phyloP scores from a whole-genome alignment of 306 rosid genomes.

The Vachellia pachyceras region DNA sequence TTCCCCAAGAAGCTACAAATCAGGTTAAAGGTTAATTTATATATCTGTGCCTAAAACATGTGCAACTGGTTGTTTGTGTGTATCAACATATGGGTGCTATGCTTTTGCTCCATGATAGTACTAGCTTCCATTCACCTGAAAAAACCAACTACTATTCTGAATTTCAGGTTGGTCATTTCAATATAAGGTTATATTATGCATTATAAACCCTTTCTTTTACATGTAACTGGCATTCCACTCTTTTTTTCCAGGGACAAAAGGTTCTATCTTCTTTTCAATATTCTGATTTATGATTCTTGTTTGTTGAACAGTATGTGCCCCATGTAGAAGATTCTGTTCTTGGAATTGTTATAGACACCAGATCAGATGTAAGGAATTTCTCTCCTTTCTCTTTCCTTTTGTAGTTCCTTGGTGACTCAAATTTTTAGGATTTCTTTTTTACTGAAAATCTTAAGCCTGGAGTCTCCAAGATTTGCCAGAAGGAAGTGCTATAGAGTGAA shows the following conservation, averaged over 20 bases:
- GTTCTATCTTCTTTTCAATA: background rate
- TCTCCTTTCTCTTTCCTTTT: background rate
- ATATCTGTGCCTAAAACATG: background rate
- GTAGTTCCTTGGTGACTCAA: constrained; percentile 10
- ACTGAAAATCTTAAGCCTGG: constrained; percentile 6
- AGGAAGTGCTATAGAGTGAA: background rate
- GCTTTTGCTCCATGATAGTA: constrained; percentile 7
- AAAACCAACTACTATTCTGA: constrained; percentile 22
- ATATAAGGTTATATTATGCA: constrained; percentile 4
- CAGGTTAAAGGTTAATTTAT: constrained; percentile 6
- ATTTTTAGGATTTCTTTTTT: constrained; percentile 2
- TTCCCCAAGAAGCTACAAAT: constrained; percentile 10
- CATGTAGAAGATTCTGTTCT: constrained; percentile 81
- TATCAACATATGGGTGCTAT: background rate
- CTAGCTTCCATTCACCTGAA: constrained; percentile 27
- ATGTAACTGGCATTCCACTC: background rate
- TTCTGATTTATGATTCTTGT: constrained; percentile 13
- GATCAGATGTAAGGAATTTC: constrained; percentile 76
- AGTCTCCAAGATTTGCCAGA: background rate
- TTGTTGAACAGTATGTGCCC: constrained; percentile 79
- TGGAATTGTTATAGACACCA: constrained; percentile 86
- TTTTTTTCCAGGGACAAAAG: background rate
- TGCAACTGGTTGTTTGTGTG: background rate
- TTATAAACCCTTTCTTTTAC: background rate
- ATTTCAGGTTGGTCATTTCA: constrained; percentile 1